Percentiles rank a stretch among this genome's conserved stretches.
phyloP scores from a whole-genome alignment of 345 rosid genomes.

The Erodium maritimum region DNA sequence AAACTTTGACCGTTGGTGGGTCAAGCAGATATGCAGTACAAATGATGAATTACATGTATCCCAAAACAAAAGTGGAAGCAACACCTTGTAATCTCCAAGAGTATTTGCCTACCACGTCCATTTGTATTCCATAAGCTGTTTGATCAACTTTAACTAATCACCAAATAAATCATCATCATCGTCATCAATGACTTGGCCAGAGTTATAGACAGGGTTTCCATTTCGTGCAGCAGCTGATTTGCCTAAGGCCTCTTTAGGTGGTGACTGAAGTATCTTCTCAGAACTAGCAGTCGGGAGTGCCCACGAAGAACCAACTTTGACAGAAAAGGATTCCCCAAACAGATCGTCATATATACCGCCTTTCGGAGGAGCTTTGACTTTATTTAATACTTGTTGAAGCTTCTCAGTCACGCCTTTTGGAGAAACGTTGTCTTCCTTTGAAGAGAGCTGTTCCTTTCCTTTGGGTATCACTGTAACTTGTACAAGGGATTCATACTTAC shows the following conservation, averaged over 20 bases:
- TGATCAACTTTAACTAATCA: conserved; percentile 27
- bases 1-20: neutral
- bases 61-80: neutral
- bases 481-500: conserved; percentile 81
- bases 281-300: conserved; percentile 32
- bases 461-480: conserved; percentile 65
- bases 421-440: conserved; percentile 31
- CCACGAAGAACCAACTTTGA: conserved; percentile 84
- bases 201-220: conserved; percentile 14
- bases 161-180: conserved; percentile 86
- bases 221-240: too few relatives aligned
- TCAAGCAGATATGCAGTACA: neutral
- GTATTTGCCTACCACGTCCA: neutral
- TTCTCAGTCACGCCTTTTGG: conserved; percentile 55
- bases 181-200: conserved; percentile 21
- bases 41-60: neutral
- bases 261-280: conserved; percentile 14
- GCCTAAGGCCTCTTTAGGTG: conserved; percentile 21
- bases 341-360: conserved; percentile 62
- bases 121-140: neutral
- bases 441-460: conserved; percentile 37
- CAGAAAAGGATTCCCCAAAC: conserved; percentile 58
- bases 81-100: neutral
- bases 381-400: conserved; percentile 59
- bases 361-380: conserved; percentile 47